A percentile compares a stretch with the other conserved stretches of the same genome.
Conservation (phyloP, 768 basidiomycete genomes). For the Mycena rosella region DNA sequence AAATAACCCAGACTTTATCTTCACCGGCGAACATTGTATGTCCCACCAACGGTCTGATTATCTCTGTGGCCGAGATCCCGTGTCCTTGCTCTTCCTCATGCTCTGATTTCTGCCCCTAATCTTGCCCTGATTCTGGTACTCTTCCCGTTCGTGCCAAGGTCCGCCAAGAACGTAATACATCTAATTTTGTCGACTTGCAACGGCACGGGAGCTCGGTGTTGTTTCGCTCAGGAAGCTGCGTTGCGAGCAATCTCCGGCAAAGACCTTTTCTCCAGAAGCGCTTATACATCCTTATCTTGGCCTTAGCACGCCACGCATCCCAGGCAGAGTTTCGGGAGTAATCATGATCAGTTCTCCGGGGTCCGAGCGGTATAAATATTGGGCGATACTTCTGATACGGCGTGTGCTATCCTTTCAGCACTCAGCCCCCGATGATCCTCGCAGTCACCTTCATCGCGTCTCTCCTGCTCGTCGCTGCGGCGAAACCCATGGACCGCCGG, state of each 20-base stretch:
- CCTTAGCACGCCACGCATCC: background rate
- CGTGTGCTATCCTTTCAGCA: slow-evolving; percentile 1
- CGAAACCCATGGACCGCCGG: slow-evolving; percentile 17
- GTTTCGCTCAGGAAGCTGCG: background rate
- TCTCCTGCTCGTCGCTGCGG: slow-evolving; percentile 5
- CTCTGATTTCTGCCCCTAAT: background rate
- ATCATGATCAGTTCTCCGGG: background rate
- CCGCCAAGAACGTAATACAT: background rate
- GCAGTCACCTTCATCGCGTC: slow-evolving; percentile 14
- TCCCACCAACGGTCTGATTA: background rate
- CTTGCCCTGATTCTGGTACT: background rate
- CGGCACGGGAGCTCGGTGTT: background rate
- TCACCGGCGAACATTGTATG: background rate
- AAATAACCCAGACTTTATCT: background rate
- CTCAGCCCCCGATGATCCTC: slow-evolving; percentile 11
- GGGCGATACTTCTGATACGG: background rate
- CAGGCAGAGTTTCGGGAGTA: background rate
- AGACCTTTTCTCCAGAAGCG: background rate
- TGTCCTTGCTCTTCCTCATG: background rate
- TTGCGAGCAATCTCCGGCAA: background rate
- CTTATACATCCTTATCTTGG: background rate
- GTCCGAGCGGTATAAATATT: background rate
- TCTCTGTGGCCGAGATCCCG: background rate
- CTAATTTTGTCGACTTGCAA: background rate
- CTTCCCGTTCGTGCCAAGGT: background rate